Percentiles rank a stretch among this genome's conserved stretches.
phyloP scores from a whole-genome alignment of 2,329 filamentous ascomycete species.

The Calonectria pauciramosa region DNA sequence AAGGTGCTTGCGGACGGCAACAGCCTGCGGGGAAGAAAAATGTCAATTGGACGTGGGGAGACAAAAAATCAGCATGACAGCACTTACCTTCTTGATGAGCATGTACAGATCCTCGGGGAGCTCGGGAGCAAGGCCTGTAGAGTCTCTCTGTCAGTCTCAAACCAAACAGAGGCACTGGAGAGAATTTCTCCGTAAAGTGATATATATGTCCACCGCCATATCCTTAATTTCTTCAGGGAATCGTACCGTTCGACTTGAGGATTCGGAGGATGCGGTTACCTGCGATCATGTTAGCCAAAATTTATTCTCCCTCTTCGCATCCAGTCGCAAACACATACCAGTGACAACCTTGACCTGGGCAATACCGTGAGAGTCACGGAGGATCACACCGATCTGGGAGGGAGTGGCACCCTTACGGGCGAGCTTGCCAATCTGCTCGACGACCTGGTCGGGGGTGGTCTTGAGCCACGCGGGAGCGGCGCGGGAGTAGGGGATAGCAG shows the following conservation, averaged over 20 bases:
- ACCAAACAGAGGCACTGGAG: slow-evolving; percentile 87
- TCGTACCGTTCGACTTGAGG: slow-evolving; percentile 96
- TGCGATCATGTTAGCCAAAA: slow-evolving; percentile 59
- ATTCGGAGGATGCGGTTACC: slow-evolving; percentile 99
- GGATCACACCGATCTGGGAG: slow-evolving; percentile 98
- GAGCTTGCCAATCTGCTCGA: slow-evolving; percentile 99
- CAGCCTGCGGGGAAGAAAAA: slow-evolving; percentile 71
- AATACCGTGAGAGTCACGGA: slow-evolving; percentile 98
- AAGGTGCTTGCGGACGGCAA: slow-evolving; percentile 99
- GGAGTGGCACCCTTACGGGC: slow-evolving; percentile 99
- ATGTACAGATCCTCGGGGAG: slow-evolving; percentile 99
- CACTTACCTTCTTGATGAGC: slow-evolving; percentile 98
- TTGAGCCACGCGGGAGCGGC: slow-evolving; percentile 95
- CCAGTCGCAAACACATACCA: slow-evolving; percentile 71
- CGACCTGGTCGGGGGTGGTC: slow-evolving; percentile 97
- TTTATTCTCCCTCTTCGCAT: background rate
- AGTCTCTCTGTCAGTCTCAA: slow-evolving; percentile 92
- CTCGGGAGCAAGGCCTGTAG: slow-evolving; percentile 95
- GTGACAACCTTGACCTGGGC: slow-evolving; percentile 98
- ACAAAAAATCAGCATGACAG: background rate
- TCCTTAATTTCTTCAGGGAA: slow-evolving; percentile 52
- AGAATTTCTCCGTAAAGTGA: slow-evolving; percentile 43
- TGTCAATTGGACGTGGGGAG: slow-evolving; percentile 8
- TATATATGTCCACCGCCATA: slow-evolving; percentile 47
- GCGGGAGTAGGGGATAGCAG: slow-evolving; percentile 97